phyloP scores from a whole-genome alignment of 2,329 filamentous ascomycete genomes.

The Neurospora sp. region DNA sequence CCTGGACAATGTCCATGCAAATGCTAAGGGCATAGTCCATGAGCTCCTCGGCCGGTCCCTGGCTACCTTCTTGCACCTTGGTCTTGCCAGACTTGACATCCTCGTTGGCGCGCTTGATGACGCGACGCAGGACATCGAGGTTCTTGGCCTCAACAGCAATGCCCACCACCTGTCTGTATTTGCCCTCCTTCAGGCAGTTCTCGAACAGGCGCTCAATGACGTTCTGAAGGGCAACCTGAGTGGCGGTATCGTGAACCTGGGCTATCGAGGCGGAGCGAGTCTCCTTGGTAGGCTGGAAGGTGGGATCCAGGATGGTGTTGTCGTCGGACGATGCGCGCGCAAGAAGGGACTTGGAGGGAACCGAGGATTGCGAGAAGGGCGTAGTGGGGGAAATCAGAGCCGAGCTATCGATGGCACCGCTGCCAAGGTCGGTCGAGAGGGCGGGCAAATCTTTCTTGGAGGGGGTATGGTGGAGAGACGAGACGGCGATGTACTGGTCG shows the following conservation, averaged over 20 bases:
- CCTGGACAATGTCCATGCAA: slow-evolving; percentile 96
- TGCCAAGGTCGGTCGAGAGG: slow-evolving; percentile 70
- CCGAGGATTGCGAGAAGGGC: slow-evolving; percentile 85
- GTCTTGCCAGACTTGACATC: slow-evolving; percentile 67
- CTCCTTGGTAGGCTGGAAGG: slow-evolving; percentile 45
- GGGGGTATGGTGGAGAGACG: slow-evolving; percentile 39
- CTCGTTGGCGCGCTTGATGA: slow-evolving; percentile 81
- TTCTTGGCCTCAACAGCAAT: slow-evolving; percentile 94
- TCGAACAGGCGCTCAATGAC: slow-evolving; percentile 88
- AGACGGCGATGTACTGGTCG: slow-evolving; percentile 88
- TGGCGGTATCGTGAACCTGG: slow-evolving; percentile 56
- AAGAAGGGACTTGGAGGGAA: slow-evolving; percentile 91
- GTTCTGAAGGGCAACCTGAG: slow-evolving; percentile 69
- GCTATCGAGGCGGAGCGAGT: slow-evolving; percentile 52
- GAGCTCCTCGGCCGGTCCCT: slow-evolving; percentile 70
- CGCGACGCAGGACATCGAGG: slow-evolving; percentile 72
- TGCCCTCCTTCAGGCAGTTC: slow-evolving; percentile 73
- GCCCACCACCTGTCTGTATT: slow-evolving; percentile 91
- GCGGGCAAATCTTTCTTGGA: slow-evolving; percentile 50
- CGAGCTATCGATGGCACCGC: slow-evolving; percentile 55
- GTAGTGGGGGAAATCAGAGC: slow-evolving; percentile 80
- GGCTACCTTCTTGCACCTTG: slow-evolving; percentile 40
- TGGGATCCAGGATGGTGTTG: slow-evolving; percentile 51
- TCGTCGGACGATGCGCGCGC: slow-evolving; percentile 66
- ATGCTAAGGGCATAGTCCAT: slow-evolving; percentile 96